phyloP scores from a whole-genome alignment of 805 yeast species.

The Candida krabiensis region DNA sequence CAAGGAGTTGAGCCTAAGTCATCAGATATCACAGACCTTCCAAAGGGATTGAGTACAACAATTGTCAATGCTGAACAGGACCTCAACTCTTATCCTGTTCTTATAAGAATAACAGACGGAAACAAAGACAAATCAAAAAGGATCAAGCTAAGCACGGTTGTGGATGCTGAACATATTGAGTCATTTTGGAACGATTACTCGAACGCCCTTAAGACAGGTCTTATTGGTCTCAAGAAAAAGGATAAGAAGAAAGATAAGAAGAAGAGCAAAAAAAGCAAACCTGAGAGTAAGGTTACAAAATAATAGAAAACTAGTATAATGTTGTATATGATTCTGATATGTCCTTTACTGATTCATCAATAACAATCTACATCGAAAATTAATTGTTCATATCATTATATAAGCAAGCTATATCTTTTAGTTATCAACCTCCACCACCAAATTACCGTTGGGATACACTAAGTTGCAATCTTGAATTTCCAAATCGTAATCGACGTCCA shows the following conservation, averaged over 20 bases:
- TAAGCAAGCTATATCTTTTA: background rate
- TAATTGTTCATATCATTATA: background rate
- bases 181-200: slow-evolving; percentile 78
- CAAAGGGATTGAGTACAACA: slow-evolving; percentile 14
- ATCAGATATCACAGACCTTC: slow-evolving; percentile 16
- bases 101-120: slow-evolving; percentile 70
- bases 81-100: slow-evolving; percentile 50
- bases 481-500: slow-evolving; percentile 31
- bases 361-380: background rate
- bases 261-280: slow-evolving; percentile 45
- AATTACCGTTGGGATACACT: slow-evolving; percentile 65
- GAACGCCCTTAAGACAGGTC: slow-evolving; percentile 65
- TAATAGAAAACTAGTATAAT: background rate
- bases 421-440: slow-evolving; percentile 37
- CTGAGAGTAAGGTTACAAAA: slow-evolving; percentile 16
- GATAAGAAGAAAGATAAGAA: slow-evolving; percentile 63
- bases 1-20: slow-evolving; percentile 19
- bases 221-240: slow-evolving; percentile 76
- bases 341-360: background rate
- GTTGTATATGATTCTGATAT: background rate
- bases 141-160: slow-evolving; percentile 70
- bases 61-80: slow-evolving; percentile 8
- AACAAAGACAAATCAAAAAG: slow-evolving; percentile 48
- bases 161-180: slow-evolving; percentile 59
- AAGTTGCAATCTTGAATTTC: slow-evolving; percentile 42